Evolutionary conservation across 495 filamentous ascomycete genomes (phyloP), one percentile per base, ranked within the genome.

Genomic region (Evansstolkia leycettana): DNA sequence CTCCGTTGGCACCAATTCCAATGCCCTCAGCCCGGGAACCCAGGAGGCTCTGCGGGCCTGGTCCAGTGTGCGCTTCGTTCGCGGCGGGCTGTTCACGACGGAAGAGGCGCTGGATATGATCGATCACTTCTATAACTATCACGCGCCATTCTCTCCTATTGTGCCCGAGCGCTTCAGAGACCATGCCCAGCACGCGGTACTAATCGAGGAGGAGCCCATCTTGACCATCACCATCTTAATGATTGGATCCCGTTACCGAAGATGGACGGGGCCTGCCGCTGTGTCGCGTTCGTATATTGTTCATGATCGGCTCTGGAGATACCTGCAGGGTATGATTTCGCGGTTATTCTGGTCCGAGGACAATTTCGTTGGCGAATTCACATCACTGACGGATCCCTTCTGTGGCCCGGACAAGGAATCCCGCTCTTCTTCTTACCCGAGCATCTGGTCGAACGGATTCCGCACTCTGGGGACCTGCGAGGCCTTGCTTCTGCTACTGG

Each of bases 21-120:
- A 37, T 11, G 15, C 25, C 7, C 25, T 16, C 24, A 18, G 18
- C 9, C 15, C 10, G 29, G 30, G 33, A 8, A 34, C 32, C 34
- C 58, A 55, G 19, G 68, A 76, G 31, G 78, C 80, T 2, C 45
- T 87, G 26, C 75, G 70, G 41, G 78, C 78, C 2, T 90, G 84
- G 84, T 70, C 75, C 6, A 65, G 78, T 40, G 81, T 84, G 48
- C 72, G 82, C 31, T 88, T 89, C 53, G 83, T 89, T 14, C 73
- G 79, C 31, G 80, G 78, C n/a, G 84, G 84, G 9, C 88, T 84
- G 84, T 85, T 90, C 47, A 86, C 81, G 1, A 78, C 82, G 7
- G 67, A 72, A 37, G 84, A 90, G 52, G 84, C 78, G 13, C 29
- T 36, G 13, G 46, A 45, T 32, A 33, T 33, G 28, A 18, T 38